These are phyloP conservation scores for Botrytis deweyae DNA, from an alignment of 2,329 filamentous ascomycete genomes.

Conservation along the genomic window DNA sequence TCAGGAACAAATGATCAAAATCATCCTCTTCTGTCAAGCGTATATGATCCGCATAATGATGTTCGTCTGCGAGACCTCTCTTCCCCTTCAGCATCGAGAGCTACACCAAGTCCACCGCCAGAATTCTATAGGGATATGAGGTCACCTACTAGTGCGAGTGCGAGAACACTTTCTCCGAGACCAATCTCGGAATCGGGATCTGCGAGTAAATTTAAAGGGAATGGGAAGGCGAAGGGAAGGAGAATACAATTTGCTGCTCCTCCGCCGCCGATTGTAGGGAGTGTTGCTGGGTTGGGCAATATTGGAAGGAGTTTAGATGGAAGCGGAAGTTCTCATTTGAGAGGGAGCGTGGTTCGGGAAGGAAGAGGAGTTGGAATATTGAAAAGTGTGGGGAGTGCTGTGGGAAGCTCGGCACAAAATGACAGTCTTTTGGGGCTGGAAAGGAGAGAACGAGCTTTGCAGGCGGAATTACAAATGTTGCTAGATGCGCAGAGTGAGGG, in stretches of 20 bases:
- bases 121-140: slow-evolving; percentile 16
- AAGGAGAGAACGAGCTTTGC: slow-evolving; percentile 52
- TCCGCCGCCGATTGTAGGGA: slow-evolving; percentile 35
- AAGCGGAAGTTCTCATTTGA: not conserved
- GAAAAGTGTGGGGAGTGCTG: not conserved
- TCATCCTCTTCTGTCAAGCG: slow-evolving; percentile 6
- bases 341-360: slow-evolving; percentile 1
- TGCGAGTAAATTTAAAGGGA: slow-evolving; percentile 8
- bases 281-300: slow-evolving; percentile 21
- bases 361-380: not conserved
- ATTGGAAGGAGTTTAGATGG: slow-evolving; percentile 4
- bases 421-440: slow-evolving; percentile 44
- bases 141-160: slow-evolving; percentile 6
- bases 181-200: slow-evolving; percentile 1
- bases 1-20: slow-evolving; percentile 9
- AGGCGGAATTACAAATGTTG: slow-evolving; percentile 56
- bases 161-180: not conserved
- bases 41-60: not conserved
- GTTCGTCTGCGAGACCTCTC: slow-evolving; percentile 17
- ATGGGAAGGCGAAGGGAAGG: slow-evolving; percentile 13
- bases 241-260: slow-evolving; percentile 37
- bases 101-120: slow-evolving; percentile 11
- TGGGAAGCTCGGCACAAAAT: slow-evolving; percentile 12
- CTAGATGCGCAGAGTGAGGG: slow-evolving; percentile 59
- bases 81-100: slow-evolving; percentile 8